Evolutionary conservation across 1,284 basidiomycete species (phyloP).

Genomic region (Pseudozyma thailandica): DNA sequence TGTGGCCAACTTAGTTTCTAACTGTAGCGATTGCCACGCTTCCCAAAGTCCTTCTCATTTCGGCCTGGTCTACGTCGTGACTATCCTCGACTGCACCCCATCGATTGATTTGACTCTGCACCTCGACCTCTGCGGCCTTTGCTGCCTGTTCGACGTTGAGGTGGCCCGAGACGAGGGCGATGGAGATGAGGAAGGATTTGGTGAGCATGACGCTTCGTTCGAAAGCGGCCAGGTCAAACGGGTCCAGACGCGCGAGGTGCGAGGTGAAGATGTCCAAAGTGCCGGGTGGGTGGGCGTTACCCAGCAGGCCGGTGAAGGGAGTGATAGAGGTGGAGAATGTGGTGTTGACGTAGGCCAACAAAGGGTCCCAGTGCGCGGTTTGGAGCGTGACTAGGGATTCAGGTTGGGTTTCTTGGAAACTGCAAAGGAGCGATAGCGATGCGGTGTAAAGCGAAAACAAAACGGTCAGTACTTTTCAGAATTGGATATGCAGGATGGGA

Average conservation of each 20-base stretch:
- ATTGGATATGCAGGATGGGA: not conserved
- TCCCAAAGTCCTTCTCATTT: slow-evolving; percentile 84
- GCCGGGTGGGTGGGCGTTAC: slow-evolving; percentile 32
- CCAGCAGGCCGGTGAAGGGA: slow-evolving; percentile 46
- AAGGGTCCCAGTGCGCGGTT: slow-evolving; percentile 86
- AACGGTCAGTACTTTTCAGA: not conserved
- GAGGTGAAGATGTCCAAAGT: slow-evolving; percentile 23
- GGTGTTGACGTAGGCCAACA: slow-evolving; percentile 84
- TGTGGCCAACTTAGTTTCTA: slow-evolving; percentile 7
- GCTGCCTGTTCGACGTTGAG: slow-evolving; percentile 82
- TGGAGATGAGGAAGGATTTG: slow-evolving; percentile 88
- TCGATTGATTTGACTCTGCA: slow-evolving; percentile 89
- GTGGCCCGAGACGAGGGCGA: slow-evolving; percentile 82
- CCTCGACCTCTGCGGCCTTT: slow-evolving; percentile 88
- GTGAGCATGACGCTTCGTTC: slow-evolving; percentile 89
- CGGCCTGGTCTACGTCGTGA: slow-evolving; percentile 84
- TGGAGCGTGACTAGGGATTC: slow-evolving; percentile 82
- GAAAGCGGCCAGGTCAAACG: slow-evolving; percentile 73
- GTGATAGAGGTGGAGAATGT: slow-evolving; percentile 70
- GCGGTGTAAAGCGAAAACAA: not conserved
- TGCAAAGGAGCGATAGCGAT: slow-evolving; percentile 66
- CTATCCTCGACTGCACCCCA: slow-evolving; percentile 99
- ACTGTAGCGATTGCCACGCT: slow-evolving; percentile 51
- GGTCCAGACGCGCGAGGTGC: slow-evolving; percentile 30
- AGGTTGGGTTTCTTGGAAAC: slow-evolving; percentile 85